Evolutionary conservation across 2,329 filamentous ascomycete genomes (phyloP).

Genomic region (Aspergillus viridinutans): DNA sequence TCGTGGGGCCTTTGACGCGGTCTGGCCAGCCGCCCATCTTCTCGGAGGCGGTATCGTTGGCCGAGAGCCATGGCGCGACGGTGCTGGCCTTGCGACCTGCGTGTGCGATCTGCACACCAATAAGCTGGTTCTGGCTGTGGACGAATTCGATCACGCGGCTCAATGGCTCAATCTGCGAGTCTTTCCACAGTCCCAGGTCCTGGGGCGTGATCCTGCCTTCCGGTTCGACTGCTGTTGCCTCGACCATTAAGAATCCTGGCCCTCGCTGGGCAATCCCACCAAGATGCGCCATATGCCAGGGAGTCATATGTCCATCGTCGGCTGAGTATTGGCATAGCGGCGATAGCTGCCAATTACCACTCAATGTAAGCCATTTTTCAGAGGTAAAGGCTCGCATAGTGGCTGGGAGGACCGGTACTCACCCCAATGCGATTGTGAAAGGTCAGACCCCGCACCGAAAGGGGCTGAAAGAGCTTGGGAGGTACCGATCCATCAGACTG

Average conservation of each 20-base stretch:
- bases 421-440: constrained; percentile 47
- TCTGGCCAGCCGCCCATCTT: constrained; percentile 53
- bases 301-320: constrained; percentile 67
- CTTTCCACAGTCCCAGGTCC: constrained; percentile 65
- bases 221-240: constrained; percentile 70
- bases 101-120: constrained; percentile 77
- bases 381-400: not conserved
- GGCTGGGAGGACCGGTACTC: not conserved
- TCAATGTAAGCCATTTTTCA: not conserved
- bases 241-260: constrained; percentile 69
- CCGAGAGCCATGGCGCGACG: constrained; percentile 48
- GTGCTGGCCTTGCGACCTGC: constrained; percentile 64
- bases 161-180: constrained; percentile 71
- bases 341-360: constrained; percentile 19
- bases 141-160: constrained; percentile 67
- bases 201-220: constrained; percentile 75
- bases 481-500: constrained; percentile 37
- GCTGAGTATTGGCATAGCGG: constrained; percentile 66
- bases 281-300: constrained; percentile 78
- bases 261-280: constrained; percentile 74
- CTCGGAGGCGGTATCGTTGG: constrained; percentile 38
- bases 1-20: constrained; percentile 54
- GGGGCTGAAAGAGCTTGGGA: constrained; percentile 56
- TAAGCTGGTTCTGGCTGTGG: constrained; percentile 71
- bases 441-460: constrained; percentile 55